Evolutionary conservation across 169 alveolate genomes (phyloP), one percentile per base, ranked within the genome.

Genomic region (Babesia sp.): DNA sequence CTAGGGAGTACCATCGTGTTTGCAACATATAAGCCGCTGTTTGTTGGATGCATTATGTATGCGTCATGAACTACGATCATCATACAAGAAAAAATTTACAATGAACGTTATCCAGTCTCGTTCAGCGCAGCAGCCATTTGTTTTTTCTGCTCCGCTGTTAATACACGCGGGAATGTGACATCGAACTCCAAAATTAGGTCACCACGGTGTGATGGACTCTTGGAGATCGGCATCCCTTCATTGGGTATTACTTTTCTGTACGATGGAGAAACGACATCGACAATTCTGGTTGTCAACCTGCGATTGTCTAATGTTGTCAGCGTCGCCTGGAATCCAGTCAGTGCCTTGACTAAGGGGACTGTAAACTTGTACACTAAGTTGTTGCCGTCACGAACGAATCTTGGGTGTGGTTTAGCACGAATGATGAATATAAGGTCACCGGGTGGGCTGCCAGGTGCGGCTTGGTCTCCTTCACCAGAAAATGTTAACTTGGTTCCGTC

Each of bases 401-500:
- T 31, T 39, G 90, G 77, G 66, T 91, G 95, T 33, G 87, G 58
- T 72, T 90, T 91, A 24, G 95, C 72, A 57, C 87, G 76, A 29
- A 91, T 88, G 29, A 87, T 85, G 54, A 91, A 91, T 18, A 91
- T 91, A 29, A 91, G 81, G 68, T 91, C 95, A 5, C 95, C 95
- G 22, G 95, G 95, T 5, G 90, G 79, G 8, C 90, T 50, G 73
- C 80, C 79, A 20, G 95, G 95, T 6, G 94, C 64, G 26, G 86
- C 81, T 59, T 91, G 95, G 66, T 91, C 95, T 6, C 95, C 95
- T 76, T 91, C 95, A 26, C 94, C 92, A 11, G 93, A 70, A 59
- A 90, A 91, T 16, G 95, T 91, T 31, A 91, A 71, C 74, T 87
- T 91, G 3, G 95, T 91, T 6, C 95, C 95, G 74, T 91, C 95